phyloP scores from a whole-genome alignment of 345 rosid species.

The Gossypium mustelinum region DNA sequence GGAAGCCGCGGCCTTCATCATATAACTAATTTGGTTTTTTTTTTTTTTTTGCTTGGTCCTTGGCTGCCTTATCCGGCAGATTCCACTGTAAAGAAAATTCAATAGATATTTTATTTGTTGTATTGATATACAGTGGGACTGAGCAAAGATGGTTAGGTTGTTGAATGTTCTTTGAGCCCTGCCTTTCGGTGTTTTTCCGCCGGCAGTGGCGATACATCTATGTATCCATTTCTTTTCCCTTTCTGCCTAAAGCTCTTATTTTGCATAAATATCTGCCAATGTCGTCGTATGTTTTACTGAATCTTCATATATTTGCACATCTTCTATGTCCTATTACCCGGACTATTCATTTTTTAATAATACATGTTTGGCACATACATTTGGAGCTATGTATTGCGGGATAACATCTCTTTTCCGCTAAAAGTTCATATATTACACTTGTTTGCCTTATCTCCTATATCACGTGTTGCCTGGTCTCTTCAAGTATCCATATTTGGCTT shows the following conservation, averaged over 20 bases:
- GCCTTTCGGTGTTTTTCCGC: neutral
- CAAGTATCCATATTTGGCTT: no score
- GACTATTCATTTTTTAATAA: no score
- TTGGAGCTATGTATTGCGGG: no score
- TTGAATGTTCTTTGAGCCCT: neutral
- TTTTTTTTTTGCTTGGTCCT: neutral
- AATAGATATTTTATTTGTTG: slow-evolving; percentile 10
- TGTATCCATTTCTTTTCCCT: neutral
- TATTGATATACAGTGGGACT: slow-evolving; percentile 7
- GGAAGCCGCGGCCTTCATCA: slow-evolving; percentile 50
- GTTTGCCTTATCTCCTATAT: no score
- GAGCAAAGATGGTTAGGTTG: neutral
- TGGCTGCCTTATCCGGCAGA: neutral
- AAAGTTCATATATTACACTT: no score
- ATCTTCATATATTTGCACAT: no score
- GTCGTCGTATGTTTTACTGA: no score
- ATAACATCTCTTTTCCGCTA: no score
- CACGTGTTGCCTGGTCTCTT: no score
- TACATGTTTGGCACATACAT: no score
- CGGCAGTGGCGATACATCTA: neutral
- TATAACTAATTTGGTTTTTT: slow-evolving; percentile 31
- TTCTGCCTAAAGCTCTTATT: neutral
- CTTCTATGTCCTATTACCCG: no score
- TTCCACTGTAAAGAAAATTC: slow-evolving; percentile 8
- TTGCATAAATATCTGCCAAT: neutral